These are phyloP conservation scores for Leccinum uliginosum DNA, from an alignment of 768 basidiomycete genomes.

Conservation along the genomic window DNA sequence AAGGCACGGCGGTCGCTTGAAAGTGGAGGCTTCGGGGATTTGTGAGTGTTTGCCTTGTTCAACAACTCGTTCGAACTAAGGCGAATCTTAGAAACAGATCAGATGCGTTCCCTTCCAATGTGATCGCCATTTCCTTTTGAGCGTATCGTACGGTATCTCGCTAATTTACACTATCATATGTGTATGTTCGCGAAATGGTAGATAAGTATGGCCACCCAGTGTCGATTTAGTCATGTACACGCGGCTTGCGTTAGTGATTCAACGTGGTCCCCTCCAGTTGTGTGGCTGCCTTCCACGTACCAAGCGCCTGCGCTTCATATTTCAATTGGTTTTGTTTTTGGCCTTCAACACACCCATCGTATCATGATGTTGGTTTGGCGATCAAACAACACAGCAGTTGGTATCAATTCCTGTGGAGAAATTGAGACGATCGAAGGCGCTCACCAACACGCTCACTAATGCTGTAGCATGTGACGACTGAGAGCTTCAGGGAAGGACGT, in stretches of 20 bases:
- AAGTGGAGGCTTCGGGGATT: neutral
- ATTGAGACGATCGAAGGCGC: neutral
- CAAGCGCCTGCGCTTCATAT: neutral
- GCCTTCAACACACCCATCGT: neutral
- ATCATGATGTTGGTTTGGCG: neutral
- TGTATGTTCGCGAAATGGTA: neutral
- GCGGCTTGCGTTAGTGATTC: neutral
- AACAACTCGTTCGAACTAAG: neutral
- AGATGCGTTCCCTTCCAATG: neutral
- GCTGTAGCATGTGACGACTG: neutral
- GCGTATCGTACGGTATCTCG: constrained; percentile 2
- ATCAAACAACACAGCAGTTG: neutral
- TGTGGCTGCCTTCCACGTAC: constrained; percentile 2
- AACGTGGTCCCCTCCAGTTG: neutral
- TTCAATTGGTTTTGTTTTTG: neutral
- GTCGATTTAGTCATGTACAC: neutral
- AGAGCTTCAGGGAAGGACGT: neutral
- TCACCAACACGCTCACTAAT: neutral
- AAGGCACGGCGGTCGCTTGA: neutral
- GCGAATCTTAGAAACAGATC: neutral
- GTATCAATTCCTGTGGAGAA: neutral
- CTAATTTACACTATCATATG: neutral
- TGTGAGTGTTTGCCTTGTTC: neutral
- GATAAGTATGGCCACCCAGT: too few relatives aligned
- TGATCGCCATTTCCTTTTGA: neutral